phyloP scores from a whole-genome alignment of 768 basidiomycete species.

The Hydnomerulius pinastri region DNA sequence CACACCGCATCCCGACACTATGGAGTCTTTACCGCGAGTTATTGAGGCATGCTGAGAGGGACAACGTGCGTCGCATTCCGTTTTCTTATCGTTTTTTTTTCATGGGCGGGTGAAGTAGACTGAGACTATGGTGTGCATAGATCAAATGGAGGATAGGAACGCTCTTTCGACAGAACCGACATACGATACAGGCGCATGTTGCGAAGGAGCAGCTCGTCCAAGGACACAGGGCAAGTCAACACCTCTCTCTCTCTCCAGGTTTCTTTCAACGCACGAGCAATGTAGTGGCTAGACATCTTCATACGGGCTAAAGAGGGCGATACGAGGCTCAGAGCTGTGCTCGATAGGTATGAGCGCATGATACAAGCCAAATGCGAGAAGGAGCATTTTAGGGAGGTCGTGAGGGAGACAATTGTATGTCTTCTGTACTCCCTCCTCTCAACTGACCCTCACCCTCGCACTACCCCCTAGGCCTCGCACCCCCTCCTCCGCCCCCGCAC shows the following conservation, averaged over 20 bases:
- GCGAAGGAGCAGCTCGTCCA: constrained; percentile 49
- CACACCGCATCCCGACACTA: constrained; percentile 75
- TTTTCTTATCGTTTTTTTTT: no score
- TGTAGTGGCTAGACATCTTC: constrained; percentile 64
- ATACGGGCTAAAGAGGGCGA: constrained; percentile 56
- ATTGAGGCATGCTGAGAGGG: constrained; percentile 52
- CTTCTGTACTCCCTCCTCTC: neutral
- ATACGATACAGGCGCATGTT: constrained; percentile 52
- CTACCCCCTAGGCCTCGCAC: constrained; percentile 25
- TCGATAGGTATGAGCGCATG: constrained; percentile 60
- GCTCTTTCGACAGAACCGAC: constrained; percentile 53
- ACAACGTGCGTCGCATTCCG: constrained; percentile 45
- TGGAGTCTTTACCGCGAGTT: constrained; percentile 79
- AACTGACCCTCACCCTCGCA: neutral
- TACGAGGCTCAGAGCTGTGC: constrained; percentile 40
- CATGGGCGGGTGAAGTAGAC: no score
- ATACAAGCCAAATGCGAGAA: constrained; percentile 54
- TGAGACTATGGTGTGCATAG: no score
- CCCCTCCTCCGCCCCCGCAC: constrained; percentile 56
- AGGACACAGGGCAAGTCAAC: constrained; percentile 56
- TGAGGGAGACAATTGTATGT: constrained; percentile 55
- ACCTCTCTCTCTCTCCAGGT: constrained; percentile 1
- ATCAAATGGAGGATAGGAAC: constrained; percentile 55
- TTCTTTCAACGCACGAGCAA: neutral
- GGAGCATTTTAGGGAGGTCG: constrained; percentile 45